Percentiles rank a stretch among this genome's conserved stretches.
phyloP scores from a whole-genome alignment of 2,329 filamentous ascomycete species.

The Colletotrichum higginsianum region DNA sequence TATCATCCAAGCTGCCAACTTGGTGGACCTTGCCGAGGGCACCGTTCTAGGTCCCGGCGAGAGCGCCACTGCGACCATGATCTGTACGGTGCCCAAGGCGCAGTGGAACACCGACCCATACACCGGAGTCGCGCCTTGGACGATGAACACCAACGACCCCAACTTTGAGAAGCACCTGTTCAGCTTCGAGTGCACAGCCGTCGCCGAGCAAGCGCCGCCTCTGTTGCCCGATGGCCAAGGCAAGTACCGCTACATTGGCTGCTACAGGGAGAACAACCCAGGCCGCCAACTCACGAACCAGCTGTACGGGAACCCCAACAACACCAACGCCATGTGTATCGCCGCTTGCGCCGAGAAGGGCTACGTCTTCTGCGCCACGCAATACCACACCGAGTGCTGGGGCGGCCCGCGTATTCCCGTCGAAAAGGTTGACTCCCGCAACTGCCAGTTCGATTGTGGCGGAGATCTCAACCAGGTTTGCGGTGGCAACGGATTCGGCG shows the following conservation, averaged over 20 bases:
- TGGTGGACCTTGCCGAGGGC: slow-evolving; percentile 71
- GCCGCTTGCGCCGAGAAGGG: slow-evolving; percentile 55
- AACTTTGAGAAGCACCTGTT: slow-evolving; percentile 66
- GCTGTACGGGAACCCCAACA: slow-evolving; percentile 57
- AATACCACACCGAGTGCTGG: slow-evolving; percentile 70
- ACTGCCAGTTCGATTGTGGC: slow-evolving; percentile 67
- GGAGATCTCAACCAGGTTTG: slow-evolving; percentile 67
- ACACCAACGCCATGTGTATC: slow-evolving; percentile 63
- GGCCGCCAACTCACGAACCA: slow-evolving; percentile 64
- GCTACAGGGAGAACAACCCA: slow-evolving; percentile 70
- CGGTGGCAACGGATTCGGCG: slow-evolving; percentile 62
- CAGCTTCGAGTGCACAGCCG: slow-evolving; percentile 66
- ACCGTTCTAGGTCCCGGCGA: slow-evolving; percentile 64
- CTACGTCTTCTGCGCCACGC: slow-evolving; percentile 62
- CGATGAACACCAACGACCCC: slow-evolving; percentile 70
- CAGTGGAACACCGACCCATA: slow-evolving; percentile 71
- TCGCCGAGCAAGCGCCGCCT: slow-evolving; percentile 67
- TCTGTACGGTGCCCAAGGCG: slow-evolving; percentile 69
- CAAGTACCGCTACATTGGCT: slow-evolving; percentile 68
- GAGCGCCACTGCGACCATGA: slow-evolving; percentile 66
- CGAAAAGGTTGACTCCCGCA: slow-evolving; percentile 57
- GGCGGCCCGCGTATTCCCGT: slow-evolving; percentile 64
- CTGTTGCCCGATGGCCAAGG: slow-evolving; percentile 60
- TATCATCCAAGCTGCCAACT: slow-evolving; percentile 68
- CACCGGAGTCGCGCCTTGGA: slow-evolving; percentile 65